Percentiles rank a stretch among this genome's conserved stretches.
phyloP scores from a whole-genome alignment of 352 stramenopile genomes.

The Globisporangium ultimum region DNA sequence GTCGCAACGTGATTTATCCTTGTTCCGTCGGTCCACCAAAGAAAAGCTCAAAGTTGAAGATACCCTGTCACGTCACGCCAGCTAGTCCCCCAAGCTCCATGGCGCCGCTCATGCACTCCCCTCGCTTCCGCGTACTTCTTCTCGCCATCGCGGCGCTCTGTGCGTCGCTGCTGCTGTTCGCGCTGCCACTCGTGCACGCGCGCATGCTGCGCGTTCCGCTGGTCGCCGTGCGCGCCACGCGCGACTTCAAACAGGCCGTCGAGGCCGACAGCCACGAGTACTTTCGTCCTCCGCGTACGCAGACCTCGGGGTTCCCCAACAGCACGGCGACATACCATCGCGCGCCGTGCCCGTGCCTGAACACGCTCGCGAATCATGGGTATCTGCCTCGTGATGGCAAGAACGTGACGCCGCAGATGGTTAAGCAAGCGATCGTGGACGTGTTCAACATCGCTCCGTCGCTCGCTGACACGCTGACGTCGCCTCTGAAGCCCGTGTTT shows the following conservation, averaged over 20 bases:
- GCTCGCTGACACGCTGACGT: conserved; percentile 31
- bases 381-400: conserved; percentile 64
- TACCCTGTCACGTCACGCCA: neutral
- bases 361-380: conserved; percentile 69
- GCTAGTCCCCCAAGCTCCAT: neutral
- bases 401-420: conserved; percentile 30
- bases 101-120: neutral
- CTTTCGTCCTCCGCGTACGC: conserved; percentile 26
- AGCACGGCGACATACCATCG: conserved; percentile 41
- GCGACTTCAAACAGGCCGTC: conserved; percentile 9
- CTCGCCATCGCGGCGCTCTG: neutral
- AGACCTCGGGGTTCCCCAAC: conserved; percentile 47
- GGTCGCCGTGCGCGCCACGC: conserved; percentile 1
- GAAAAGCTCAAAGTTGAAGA: conserved; percentile 13
- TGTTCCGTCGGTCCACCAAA: neutral
- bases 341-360: conserved; percentile 59
- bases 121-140: neutral
- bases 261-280: conserved; percentile 29
- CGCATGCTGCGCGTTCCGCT: conserved; percentile 8
- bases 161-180: neutral
- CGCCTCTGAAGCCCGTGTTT: conserved; percentile 30
- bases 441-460: conserved; percentile 47
- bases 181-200: neutral
- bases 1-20: no score
- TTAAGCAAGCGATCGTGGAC: conserved; percentile 34